Base-by-base conservation (phyloP, 306 rosid genomes). In the Prinsepia uniflora region DNA sequence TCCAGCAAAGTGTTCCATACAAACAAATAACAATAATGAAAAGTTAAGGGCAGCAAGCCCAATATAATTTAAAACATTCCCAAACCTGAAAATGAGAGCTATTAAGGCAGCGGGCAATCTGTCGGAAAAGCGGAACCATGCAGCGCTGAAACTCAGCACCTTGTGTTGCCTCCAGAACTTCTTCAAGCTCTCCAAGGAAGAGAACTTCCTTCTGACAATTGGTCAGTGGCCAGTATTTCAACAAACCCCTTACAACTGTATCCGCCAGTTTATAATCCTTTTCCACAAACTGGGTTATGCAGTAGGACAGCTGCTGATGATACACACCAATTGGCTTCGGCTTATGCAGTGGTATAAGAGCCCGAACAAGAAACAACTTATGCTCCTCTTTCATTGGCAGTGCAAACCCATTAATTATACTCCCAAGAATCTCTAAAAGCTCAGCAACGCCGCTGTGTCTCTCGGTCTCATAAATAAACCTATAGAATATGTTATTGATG, bases 301-400 rank as follows among this genome's bases (percentile, higher is more conserved):
- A 94, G 73, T 94, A 94, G 47, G 99, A 89, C 72, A 94, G 81
- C 69, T 91, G 99, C 82, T 86, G 99, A 59, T 94, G 99, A 83
- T 91, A 94, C 68, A 85, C 22, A 3, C 81, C 14, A 42, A 86
- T 74, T 0, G 86, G 61, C 78, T 94, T 94, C 1, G 99, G 96
- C 81, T 91, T 94, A 76, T 94, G 99, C 75, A 94, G 81, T 12
- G 99, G 99, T 75, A 94, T 61, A 48, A 94, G 90, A 4, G 99
- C 99, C 59, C 97, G 87, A 39, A 91, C 62, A 3, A 94, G 96
- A 72, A 94, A 94, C 86, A 94, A 69, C 79, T 94, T 94, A 41
- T 94, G 97, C 84, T 94, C 99, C 87, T 94, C 97, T 72, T 94
- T 94, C 99, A 94, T 94, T 17, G 99, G 99, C 76, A 94, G 76